Evolutionary conservation across 805 yeast species (phyloP).

Genomic region (Starmerella bombicola): DNA sequence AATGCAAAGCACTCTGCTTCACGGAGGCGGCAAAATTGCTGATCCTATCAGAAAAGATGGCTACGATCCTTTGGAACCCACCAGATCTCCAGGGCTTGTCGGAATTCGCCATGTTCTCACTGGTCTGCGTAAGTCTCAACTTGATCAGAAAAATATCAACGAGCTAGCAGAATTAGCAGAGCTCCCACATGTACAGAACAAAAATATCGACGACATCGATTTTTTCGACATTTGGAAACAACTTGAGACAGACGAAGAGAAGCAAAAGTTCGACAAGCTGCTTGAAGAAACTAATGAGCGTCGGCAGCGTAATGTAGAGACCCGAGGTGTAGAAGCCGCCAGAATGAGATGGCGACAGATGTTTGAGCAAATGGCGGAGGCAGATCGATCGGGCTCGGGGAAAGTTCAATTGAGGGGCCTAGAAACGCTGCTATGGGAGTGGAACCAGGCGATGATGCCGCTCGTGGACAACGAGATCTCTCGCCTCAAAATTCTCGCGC

Average conservation of each 20-base stretch:
- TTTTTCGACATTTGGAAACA: slow-evolving; percentile 53
- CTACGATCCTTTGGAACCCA: slow-evolving; percentile 45
- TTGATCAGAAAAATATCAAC: slow-evolving; percentile 20
- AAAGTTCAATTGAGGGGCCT: slow-evolving; percentile 35
- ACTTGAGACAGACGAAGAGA: slow-evolving; percentile 35
- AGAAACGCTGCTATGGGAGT: slow-evolving; percentile 66
- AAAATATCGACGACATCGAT: slow-evolving; percentile 35
- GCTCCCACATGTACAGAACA: slow-evolving; percentile 29
- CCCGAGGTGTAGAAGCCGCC: slow-evolving; percentile 72
- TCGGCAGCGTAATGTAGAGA: slow-evolving; percentile 67
- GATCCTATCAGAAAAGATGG: slow-evolving; percentile 40
- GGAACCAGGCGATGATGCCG: slow-evolving; percentile 70
- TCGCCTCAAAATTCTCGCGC: slow-evolving; percentile 38
- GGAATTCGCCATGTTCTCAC: slow-evolving; percentile 60
- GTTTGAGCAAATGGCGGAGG: slow-evolving; percentile 34
- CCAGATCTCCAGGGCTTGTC: slow-evolving; percentile 64
- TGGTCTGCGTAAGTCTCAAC: slow-evolving; percentile 19
- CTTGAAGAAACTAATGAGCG: slow-evolving; percentile 59
- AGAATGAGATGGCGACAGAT: slow-evolving; percentile 80
- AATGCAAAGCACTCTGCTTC: slow-evolving; percentile 1
- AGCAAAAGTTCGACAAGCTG: slow-evolving; percentile 44
- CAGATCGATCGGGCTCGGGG: slow-evolving; percentile 34
- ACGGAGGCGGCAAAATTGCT: slow-evolving; percentile 9
- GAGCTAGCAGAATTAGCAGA: slow-evolving; percentile 21
- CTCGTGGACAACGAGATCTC: slow-evolving; percentile 53